Evolutionary conservation across 768 basidiomycete genomes (phyloP), one percentile per base, ranked within the genome.

Genomic region (Xerocomellus dryophilus): DNA sequence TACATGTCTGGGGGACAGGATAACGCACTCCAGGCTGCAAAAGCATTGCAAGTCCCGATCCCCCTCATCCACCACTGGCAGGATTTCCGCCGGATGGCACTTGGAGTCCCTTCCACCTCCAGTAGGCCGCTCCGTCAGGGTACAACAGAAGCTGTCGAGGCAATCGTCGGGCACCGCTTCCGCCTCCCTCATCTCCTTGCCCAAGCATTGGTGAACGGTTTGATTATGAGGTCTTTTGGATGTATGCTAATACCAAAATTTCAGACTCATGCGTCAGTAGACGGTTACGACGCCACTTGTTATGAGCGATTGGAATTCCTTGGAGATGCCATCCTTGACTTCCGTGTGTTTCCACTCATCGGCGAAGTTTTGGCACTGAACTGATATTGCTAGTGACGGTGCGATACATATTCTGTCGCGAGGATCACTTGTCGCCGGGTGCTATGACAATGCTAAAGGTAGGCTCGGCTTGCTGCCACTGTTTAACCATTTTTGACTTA

Each of bases 281-380:
- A 80, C 57, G 78, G 78, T 4, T 76, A 74, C 52, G 81, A 84
- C 51, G 73, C 76, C 35, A 80, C 76, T 14, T 80, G 80, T 17
- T 88, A 88, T 63, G 88, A 91, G 62, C 77, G 88, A 53, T 77
- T 93, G 34, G 90, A 93, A 66, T 94, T 93, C 65, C 75, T 93
- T 38, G 92, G 92, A 12, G 92, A 94, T 71, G 89, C 88, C 2
- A 81, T 94, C 47, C 78, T 94, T 23, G 92, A 93, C 68, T 88
- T 90, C 53, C 70, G 91, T 93, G 63, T 50, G 88, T 73, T 12
- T 20, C 29, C 21, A 27, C 39, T 43, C 27, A 38, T 48, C 36
- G 9, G 17, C 27, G 10, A 41, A 17, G 32, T 8, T 48, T 27
- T 31, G 41, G 31, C 14, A 23, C 18, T 4, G n/a, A 39, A 47